These are phyloP conservation scores for Xylaria cubensis DNA, from an alignment of 495 filamentous ascomycete genomes.

Conservation along the genomic window DNA sequence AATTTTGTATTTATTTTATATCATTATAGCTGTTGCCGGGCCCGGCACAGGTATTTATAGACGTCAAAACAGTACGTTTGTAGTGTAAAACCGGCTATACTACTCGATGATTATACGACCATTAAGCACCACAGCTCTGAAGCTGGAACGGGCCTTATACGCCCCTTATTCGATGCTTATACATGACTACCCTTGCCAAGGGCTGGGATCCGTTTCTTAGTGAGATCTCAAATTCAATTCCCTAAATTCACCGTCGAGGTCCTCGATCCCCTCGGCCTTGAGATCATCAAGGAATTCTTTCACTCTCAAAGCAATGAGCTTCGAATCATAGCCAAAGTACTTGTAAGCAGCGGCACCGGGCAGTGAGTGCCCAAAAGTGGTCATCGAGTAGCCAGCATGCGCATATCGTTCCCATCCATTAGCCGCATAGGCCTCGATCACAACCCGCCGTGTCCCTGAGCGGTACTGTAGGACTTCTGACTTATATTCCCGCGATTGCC, in stretches of 20 bases:
- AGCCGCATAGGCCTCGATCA: slow-evolving; percentile 61
- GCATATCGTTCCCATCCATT: slow-evolving; percentile 68
- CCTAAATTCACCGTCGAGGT: slow-evolving; percentile 1
- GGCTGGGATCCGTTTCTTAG: background rate
- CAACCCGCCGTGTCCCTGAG: slow-evolving; percentile 51
- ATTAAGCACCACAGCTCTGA: too few relatives aligned
- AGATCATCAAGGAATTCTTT: slow-evolving; percentile 48
- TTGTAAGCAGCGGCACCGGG: slow-evolving; percentile 60
- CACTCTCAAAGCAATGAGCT: slow-evolving; percentile 53
- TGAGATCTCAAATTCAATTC: background rate
- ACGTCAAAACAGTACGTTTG: too few relatives aligned
- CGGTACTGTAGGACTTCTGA: slow-evolving; percentile 46
- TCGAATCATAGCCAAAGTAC: slow-evolving; percentile 59
- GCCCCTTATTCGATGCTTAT: too few relatives aligned
- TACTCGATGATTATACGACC: too few relatives aligned
- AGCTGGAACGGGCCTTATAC: too few relatives aligned
- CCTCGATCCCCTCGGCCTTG: slow-evolving; percentile 1
- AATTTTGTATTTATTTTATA: background rate
- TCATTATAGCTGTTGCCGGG: background rate
- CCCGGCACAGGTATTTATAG: too few relatives aligned
- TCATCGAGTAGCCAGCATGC: slow-evolving; percentile 57
- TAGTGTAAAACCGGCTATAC: too few relatives aligned
- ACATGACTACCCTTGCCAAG: background rate
- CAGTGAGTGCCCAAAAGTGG: slow-evolving; percentile 54
- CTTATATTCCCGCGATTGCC: slow-evolving; percentile 57